phyloP scores from a whole-genome alignment of 2,329 filamentous ascomycete genomes.

The Aphanoascus verrucosus region DNA sequence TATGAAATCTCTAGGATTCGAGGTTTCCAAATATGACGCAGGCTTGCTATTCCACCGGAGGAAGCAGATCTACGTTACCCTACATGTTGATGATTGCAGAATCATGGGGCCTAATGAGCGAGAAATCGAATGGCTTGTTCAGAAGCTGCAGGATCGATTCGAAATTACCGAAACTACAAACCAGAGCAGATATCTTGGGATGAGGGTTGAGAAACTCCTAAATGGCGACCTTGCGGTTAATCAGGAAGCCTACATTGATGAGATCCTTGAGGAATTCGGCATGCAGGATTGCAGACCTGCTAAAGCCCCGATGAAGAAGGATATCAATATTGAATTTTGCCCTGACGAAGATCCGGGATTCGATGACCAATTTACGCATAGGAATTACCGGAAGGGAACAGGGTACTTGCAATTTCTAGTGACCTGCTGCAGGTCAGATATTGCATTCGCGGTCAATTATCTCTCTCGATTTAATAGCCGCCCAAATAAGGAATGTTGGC shows the following conservation, averaged over 20 bases:
- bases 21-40: not conserved
- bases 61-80: not conserved
- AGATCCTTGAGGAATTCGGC: too few relatives aligned
- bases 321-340: too few relatives aligned
- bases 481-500: too few relatives aligned
- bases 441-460: not conserved
- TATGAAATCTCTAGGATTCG: not conserved
- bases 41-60: not conserved
- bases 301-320: too few relatives aligned
- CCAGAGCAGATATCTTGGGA: not conserved
- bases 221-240: too few relatives aligned
- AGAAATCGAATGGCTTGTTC: not conserved
- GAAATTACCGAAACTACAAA: not conserved
- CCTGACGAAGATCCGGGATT: too few relatives aligned
- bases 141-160: not conserved
- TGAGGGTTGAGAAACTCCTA: too few relatives aligned
- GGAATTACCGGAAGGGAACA: too few relatives aligned
- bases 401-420: not conserved
- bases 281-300: too few relatives aligned
- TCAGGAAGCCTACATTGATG: too few relatives aligned
- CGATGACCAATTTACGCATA: too few relatives aligned
- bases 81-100: not conserved
- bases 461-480: too few relatives aligned
- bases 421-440: not conserved
- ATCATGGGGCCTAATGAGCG: not conserved